Base-by-base conservation (phyloP, 2,329 filamentous ascomycete species). In the Claviceps sp. region DNA sequence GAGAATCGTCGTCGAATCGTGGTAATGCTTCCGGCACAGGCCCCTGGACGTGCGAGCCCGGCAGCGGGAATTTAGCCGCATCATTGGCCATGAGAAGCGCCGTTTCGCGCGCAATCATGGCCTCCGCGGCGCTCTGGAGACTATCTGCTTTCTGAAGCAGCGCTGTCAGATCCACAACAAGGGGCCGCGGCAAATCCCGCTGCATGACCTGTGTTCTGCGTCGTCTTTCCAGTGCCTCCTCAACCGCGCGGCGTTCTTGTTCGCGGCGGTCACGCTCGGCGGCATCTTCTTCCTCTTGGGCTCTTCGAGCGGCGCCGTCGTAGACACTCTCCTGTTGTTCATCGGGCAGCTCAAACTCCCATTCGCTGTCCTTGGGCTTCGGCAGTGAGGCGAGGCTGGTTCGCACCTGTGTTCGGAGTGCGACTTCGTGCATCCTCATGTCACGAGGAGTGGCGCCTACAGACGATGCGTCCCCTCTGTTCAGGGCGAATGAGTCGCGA, bases 131-230 rank as follows among this genome's bases (percentile, higher is more conserved):
- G 60, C 90, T 81, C 2, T 74, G 63, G 4, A 84, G 69, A 13
- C 74, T 67, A 2, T 78, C 74, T 0, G 85, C 85, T 37, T 74
- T 75, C 56, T 81, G 77, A 37, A 89, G 64, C 57, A 97, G 70
- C 1, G 75, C 74, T 49, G 82, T 73, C 22, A 93, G 68, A 64
- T 97, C 84, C 14, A 97, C 74, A 2, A 76, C 69, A 1, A 76
- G 75, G 1, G 93, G 89, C 45, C 91, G 79, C 7, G 93, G 93
- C 13, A 98, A 73, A 4, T 79, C 80, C 59, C 78, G 82, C 68
- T 97, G 91, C 67, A 96, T 82, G n/a, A 95, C 90, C 62, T 95
- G 89, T 1, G 87, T 94, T 60, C 93, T 84, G 49, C 90, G 78
- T 65, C 81, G 84, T 62, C 89, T 86, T 59, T 97, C 90, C 13